These are phyloP conservation scores for Heterobasidion occidentale DNA, from an alignment of 1,284 basidiomycete species.

Conservation along the genomic window DNA sequence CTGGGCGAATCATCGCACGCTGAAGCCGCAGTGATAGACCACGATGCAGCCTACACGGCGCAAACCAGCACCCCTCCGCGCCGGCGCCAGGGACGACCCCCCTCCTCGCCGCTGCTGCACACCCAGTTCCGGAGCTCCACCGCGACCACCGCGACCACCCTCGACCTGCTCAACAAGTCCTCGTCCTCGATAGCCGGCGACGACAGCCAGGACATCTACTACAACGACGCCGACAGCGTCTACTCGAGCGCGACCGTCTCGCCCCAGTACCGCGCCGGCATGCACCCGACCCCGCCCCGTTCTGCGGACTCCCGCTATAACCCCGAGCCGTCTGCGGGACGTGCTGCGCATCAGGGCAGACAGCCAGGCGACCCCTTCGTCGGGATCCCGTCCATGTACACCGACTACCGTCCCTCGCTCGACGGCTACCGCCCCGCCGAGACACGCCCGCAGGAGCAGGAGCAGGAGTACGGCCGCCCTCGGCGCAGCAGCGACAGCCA, in stretches of 20 bases:
- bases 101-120: conserved; percentile 54
- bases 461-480: not conserved
- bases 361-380: not conserved
- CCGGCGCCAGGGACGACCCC: conserved; percentile 14
- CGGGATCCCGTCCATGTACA: not conserved
- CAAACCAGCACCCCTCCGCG: conserved; percentile 2
- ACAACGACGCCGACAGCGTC: conserved; percentile 28
- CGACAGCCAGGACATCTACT: conserved; percentile 17
- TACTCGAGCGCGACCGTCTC: conserved; percentile 23
- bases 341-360: not conserved
- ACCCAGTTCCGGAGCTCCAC: conserved; percentile 52
- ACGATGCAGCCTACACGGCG: not conserved
- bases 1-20: not conserved
- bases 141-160: conserved; percentile 32
- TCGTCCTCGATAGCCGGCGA: conserved; percentile 7
- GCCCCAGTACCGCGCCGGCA: not conserved
- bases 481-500: conserved; percentile 13
- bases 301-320: not conserved
- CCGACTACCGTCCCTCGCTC: not conserved
- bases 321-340: not conserved
- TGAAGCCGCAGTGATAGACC: not conserved
- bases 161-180: conserved; percentile 19
- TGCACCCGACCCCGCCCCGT: not conserved
- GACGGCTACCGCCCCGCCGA: not conserved
- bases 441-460: not conserved